Evolutionary conservation across 768 basidiomycete genomes (phyloP), one percentile per base, ranked within the genome.

Genomic region (Tephrocybe sp.): DNA sequence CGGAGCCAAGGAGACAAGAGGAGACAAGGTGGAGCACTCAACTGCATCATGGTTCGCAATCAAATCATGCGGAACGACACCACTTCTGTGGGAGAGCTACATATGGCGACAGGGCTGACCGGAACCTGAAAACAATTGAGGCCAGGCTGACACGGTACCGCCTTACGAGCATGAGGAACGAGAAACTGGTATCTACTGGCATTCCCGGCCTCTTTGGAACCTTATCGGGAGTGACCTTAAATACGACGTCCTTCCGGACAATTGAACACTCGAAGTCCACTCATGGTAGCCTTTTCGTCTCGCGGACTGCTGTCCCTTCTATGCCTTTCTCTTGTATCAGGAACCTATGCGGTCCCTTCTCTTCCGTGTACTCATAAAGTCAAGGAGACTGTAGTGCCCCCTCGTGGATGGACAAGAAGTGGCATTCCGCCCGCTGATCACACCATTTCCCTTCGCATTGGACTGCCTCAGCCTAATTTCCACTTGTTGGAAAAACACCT

Each of bases 371-470:
- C 48, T 19, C 38, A 29, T 12, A 50, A 38, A 18, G 39, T 55
- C 39, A 55, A 55, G 45, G 53, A 55, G 42, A 46, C 33, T 49
- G 31, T 49, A 11, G 3, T 58, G 15, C 59, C 67, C n/a, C 78
- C 78, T 47, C 64, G 34, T 27, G 75, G 75, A 4, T 84, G 82
- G 82, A 47, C 63, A 30, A 61, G 63, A 45, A 58, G 69, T 2
- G 65, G 68, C 27, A 61, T 65, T 25, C 71, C 81, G n/a, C 68
- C 74, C 4, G 52, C 72, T 1, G 63, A 73, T 49, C 70, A 77
- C 55, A 60, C 60, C 18, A 69, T 86, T 33, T 64, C 67, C 33
- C 73, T 85, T 54, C 80, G 77, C 50, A 79, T 84, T 37, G 82
- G 72, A 18, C 72, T 84, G 18, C 71, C 70, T n/a, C 80, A 80